Evolutionary conservation across 2,329 filamentous ascomycete species (phyloP).

Genomic region (Aspergillus awamori): DNA sequence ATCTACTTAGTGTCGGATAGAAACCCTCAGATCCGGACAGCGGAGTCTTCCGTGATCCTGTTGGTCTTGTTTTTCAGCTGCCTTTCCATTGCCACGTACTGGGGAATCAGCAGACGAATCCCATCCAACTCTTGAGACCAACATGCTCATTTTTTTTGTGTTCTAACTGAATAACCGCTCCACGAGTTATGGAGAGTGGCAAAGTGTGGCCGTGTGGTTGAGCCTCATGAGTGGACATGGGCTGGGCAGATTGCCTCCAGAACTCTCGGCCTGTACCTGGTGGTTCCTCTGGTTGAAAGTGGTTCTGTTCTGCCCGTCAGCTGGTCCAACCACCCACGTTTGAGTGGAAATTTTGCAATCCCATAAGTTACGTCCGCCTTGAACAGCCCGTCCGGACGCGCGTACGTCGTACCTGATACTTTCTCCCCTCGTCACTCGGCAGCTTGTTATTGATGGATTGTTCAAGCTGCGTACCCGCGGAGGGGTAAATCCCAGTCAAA

Average conservation of each 20-base stretch:
- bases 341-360: not conserved
- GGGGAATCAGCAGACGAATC: not conserved
- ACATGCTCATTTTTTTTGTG: not conserved
- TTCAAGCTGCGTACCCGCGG: not conserved
- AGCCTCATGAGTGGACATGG: conserved; percentile 6
- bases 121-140: not conserved
- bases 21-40: not conserved
- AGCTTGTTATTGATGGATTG: conserved; percentile 10
- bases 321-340: conserved; percentile 6
- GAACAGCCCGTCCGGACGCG: conserved; percentile 3
- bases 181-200: conserved; percentile 4
- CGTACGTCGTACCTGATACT: conserved; percentile 4
- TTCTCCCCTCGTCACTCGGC: not conserved
- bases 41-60: not conserved
- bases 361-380: conserved; percentile 1
- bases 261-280: conserved; percentile 5
- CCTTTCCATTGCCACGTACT: not conserved
- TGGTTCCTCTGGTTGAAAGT: conserved; percentile 2
- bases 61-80: not conserved
- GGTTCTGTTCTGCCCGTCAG: not conserved
- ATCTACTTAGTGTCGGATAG: not conserved
- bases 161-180: not conserved
- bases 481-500: not conserved
- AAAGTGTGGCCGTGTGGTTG: conserved; percentile 2
- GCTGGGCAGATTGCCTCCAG: conserved; percentile 9